Evolutionary conservation across 164 flowering plant genomes (phyloP).

Genomic region (Brasenia schreberi): DNA sequence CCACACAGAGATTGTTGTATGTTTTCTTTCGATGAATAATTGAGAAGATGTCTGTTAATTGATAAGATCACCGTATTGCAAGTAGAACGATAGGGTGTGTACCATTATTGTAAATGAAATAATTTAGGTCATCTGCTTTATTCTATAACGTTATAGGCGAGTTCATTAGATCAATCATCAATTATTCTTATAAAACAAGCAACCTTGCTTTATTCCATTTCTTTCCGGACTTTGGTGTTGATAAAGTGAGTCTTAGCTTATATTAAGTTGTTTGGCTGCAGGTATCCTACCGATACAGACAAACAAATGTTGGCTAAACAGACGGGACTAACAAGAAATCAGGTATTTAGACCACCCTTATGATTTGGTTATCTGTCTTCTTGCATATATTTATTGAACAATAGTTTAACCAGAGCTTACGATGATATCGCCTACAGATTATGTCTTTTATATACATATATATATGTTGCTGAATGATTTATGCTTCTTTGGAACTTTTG

Average conservation of each 20-base stretch:
- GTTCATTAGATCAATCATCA: not conserved
- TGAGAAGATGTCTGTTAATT: too few species aligned
- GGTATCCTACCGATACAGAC: conserved; percentile 83
- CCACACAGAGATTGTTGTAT: too few species aligned
- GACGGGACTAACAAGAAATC: conserved; percentile 78
- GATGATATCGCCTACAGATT: not conserved
- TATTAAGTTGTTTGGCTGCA: conserved; percentile 16
- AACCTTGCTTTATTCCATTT: not conserved
- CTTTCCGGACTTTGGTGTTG: not conserved
- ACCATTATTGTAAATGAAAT: not conserved
- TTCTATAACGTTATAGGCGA: not conserved
- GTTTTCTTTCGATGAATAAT: too few species aligned
- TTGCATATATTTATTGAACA: not conserved
- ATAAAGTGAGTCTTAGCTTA: not conserved
- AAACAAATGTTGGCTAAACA: conserved; percentile 82
- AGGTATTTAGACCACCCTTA: conserved; percentile 29
- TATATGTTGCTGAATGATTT: too few species aligned
- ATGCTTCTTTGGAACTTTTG: not conserved
- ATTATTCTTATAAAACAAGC: not conserved
- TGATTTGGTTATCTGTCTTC: not conserved
- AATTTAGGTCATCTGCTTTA: too few species aligned
- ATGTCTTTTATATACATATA: not conserved
- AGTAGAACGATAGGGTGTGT: not conserved
- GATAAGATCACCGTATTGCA: too few species aligned
- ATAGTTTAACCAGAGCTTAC: not conserved